Conservation (phyloP, 78 protist genomes). For the Dictyostelium intermedium region DNA sequence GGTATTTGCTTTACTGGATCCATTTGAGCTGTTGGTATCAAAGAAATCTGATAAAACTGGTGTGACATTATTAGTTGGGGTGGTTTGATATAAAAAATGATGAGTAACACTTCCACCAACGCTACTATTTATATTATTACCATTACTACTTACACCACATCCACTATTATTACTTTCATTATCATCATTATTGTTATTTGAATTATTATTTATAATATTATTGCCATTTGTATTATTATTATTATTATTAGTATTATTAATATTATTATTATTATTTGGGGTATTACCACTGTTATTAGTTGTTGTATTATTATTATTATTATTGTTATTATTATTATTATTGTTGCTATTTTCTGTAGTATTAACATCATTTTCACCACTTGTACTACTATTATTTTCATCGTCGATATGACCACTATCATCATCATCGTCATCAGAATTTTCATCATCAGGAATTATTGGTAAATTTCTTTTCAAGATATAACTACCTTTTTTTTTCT, state of each 20-base stretch:
- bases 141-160: not conserved
- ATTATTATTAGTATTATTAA: not conserved
- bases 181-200: not conserved
- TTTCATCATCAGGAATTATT: not conserved
- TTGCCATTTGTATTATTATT: not conserved
- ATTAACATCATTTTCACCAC: not conserved
- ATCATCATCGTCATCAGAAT: constrained; percentile 6
- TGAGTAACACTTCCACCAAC: not conserved
- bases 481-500: constrained; percentile 5
- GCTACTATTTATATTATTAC: not conserved
- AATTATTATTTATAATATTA: not conserved
- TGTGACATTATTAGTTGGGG: constrained; percentile 12
- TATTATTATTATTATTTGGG: not conserved
- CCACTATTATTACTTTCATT: not conserved
- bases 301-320: not conserved
- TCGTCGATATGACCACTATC: not conserved
- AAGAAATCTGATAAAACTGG: not conserved
- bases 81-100: constrained; percentile 13
- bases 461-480: not conserved
- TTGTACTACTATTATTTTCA: constrained; percentile 8
- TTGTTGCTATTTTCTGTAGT: not conserved
- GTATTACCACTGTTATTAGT: not conserved
- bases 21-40: not conserved
- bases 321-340: not conserved
- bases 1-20: not conserved